phyloP scores from a whole-genome alignment of 306 rosid species.

The Casuarina glauca region DNA sequence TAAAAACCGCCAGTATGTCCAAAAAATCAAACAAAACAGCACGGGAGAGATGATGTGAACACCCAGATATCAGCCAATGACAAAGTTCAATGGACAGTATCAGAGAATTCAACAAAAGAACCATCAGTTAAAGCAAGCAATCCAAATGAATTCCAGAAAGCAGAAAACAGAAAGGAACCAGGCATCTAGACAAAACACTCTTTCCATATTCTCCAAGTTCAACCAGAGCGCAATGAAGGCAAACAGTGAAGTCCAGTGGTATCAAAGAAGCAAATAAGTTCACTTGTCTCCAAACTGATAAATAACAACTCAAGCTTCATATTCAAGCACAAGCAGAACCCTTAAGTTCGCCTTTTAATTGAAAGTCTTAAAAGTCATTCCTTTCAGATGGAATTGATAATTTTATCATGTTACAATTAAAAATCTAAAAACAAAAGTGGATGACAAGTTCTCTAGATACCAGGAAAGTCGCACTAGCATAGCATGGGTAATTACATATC shows the following conservation, averaged over 20 bases:
- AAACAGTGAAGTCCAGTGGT: neutral
- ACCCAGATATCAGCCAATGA: neutral
- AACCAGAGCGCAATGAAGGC: neutral
- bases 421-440: neutral
- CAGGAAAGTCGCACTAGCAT: neutral
- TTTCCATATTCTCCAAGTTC: neutral
- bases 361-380: neutral
- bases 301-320: neutral
- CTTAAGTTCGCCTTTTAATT: neutral
- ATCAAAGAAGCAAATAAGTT: neutral
- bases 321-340: no score
- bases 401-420: no score
- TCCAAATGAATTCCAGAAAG: neutral
- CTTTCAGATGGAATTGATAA: no score
- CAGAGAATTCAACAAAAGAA: neutral
- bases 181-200: neutral
- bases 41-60: neutral
- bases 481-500: neutral
- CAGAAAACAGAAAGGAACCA: neutral
- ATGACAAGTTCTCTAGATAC: neutral
- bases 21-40: neutral
- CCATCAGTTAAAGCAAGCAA: neutral
- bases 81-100: neutral
- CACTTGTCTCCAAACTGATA: neutral
- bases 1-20: neutral